phyloP scores from a whole-genome alignment of 352 stramenopile species.

The Globisporangium middletonii region DNA sequence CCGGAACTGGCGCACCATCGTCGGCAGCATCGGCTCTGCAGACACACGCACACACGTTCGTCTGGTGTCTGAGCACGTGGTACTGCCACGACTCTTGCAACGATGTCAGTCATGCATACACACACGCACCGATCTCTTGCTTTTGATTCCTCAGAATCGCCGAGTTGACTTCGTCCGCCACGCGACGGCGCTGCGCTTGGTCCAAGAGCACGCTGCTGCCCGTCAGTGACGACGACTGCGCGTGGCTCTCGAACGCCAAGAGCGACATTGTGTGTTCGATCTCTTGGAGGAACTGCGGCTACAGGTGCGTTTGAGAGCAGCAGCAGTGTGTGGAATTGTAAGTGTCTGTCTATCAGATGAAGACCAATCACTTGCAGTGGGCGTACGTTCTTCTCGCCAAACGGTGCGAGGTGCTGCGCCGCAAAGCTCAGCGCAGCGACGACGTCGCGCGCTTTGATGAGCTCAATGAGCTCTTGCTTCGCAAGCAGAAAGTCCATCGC shows the following conservation, averaged over 20 bases:
- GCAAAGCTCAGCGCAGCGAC: slow-evolving; percentile 66
- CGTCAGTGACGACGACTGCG: slow-evolving; percentile 26
- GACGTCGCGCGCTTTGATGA: slow-evolving; percentile 65
- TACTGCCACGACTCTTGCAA: too few relatives aligned
- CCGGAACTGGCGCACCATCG: slow-evolving; percentile 70
- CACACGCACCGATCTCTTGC: slow-evolving; percentile 55
- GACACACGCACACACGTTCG: not conserved
- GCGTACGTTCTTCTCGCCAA: slow-evolving; percentile 73
- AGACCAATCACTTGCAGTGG: too few relatives aligned
- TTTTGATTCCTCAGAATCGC: slow-evolving; percentile 68
- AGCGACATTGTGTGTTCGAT: slow-evolving; percentile 77
- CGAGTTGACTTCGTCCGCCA: slow-evolving; percentile 71
- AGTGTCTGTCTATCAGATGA: too few relatives aligned
- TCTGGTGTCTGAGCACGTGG: not conserved
- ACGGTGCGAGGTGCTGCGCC: slow-evolving; percentile 61
- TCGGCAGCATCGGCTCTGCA: slow-evolving; percentile 65
- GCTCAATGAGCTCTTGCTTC: slow-evolving; percentile 77
- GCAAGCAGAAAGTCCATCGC: slow-evolving; percentile 69
- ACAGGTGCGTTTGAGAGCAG: not conserved
- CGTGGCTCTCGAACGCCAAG: slow-evolving; percentile 67
- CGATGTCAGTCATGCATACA: too few relatives aligned
- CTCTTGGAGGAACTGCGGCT: slow-evolving; percentile 67
- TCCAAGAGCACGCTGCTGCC: slow-evolving; percentile 44
- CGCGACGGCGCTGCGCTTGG: slow-evolving; percentile 50
- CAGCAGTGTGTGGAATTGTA: too few relatives aligned